Evolutionary conservation across 768 basidiomycete species (phyloP).

Genomic region (Porphyrellus cyaneotinctus): DNA sequence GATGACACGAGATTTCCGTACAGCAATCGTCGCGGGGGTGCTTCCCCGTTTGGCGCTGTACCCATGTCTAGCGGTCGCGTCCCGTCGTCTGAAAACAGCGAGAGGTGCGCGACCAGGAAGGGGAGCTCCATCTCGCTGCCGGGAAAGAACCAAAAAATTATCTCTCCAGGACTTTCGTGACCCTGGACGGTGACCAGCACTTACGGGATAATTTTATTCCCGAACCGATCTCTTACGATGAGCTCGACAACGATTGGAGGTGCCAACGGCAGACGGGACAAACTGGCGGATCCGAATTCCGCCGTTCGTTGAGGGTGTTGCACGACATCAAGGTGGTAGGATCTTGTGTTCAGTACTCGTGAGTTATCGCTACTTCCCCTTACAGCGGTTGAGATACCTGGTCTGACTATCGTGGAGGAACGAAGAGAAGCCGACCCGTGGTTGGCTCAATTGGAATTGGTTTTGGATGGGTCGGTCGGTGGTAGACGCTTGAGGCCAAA

Average conservation of each 20-base stretch:
- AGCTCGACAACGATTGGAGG: conserved; percentile 83
- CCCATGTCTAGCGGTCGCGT: conserved; percentile 58
- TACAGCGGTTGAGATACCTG: conserved; percentile 39
- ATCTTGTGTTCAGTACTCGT: conserved; percentile 35
- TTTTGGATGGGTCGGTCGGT: conserved; percentile 31
- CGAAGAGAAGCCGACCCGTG: conserved; percentile 56
- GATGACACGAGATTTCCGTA: conserved; percentile 86
- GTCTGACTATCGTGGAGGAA: conserved; percentile 51
- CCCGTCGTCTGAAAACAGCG: conserved; percentile 70
- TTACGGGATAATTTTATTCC: conserved; percentile 74
- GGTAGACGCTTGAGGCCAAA: conserved; percentile 27
- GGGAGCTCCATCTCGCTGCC: conserved; percentile 81
- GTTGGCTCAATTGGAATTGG: conserved; percentile 39
- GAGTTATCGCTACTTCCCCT: conserved; percentile 12
- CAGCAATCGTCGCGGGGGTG: conserved; percentile 54
- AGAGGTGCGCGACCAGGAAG: conserved; percentile 82
- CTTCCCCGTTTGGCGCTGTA: conserved; percentile 43
- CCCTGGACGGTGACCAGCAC: conserved; percentile 35
- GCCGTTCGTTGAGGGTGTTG: conserved; percentile 83
- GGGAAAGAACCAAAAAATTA: conserved; percentile 14
- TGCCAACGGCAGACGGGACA: conserved; percentile 79
- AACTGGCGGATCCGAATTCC: conserved; percentile 68
- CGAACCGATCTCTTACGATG: conserved; percentile 65
- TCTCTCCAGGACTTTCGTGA: conserved; percentile 18
- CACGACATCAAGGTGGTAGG: conserved; percentile 79